These are phyloP conservation scores for Oryza meridionalis DNA, from an alignment of 176 grass and related monocot genomes.

Conservation along the genomic window DNA sequence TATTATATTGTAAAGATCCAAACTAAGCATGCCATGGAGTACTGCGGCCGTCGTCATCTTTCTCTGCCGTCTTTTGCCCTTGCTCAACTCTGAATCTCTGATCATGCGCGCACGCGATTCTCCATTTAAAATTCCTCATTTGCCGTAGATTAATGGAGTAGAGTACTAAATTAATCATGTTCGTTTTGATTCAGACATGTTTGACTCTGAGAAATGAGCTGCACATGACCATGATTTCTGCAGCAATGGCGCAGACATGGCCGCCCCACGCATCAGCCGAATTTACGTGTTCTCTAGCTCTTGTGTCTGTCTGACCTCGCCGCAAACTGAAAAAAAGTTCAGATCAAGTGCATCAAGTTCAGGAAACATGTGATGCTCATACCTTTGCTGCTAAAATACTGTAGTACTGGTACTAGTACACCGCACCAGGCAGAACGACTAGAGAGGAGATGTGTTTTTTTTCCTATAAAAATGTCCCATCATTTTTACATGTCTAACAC, in stretches of 20 bases:
- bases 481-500: too few species aligned
- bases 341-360: background rate
- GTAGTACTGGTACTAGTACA: too few species aligned
- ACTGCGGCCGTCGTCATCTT: background rate
- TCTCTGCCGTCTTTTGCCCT: background rate
- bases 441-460: background rate
- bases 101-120: background rate
- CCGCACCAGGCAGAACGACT: too few species aligned
- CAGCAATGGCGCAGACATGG: background rate
- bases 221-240: constrained; percentile 20
- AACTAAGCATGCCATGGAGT: background rate
- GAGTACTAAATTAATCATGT: background rate
- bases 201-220: background rate
- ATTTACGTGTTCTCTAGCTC: constrained; percentile 22
- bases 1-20: background rate
- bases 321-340: background rate
- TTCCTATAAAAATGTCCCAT: too few species aligned
- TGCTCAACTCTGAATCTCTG: background rate
- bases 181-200: background rate
- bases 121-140: background rate
- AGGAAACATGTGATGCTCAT: background rate
- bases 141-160: background rate
- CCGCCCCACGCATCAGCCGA: background rate
- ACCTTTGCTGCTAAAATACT: background rate
- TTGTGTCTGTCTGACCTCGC: background rate